A percentile compares a stretch with the other conserved stretches of the same genome.
These are phyloP conservation scores for Suillus subluteus DNA, from an alignment of 768 basidiomycete species.

Conservation along the genomic window DNA sequence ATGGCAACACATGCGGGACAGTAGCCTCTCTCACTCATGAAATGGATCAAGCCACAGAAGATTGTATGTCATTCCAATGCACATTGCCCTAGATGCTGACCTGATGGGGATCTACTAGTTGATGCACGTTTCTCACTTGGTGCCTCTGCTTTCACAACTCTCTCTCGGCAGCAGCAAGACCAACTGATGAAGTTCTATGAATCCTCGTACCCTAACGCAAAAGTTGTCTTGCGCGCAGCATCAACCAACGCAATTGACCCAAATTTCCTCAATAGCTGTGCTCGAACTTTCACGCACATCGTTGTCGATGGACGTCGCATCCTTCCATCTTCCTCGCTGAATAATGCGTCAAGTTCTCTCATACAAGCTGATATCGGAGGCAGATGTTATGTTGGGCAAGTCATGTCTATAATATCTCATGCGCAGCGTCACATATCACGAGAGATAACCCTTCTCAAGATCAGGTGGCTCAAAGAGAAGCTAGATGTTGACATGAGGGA, in stretches of 20 bases:
- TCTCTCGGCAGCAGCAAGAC: no score
- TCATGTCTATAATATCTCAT: neutral
- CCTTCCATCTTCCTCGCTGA: neutral
- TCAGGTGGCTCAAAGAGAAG: neutral
- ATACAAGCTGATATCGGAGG: neutral
- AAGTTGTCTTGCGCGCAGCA: no score
- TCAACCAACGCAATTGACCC: no score
- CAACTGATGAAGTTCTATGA: no score
- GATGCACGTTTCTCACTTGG: neutral
- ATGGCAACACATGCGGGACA: neutral
- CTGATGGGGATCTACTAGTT: neutral
- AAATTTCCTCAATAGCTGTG: no score
- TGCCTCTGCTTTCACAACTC: no score
- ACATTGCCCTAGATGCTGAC: no score
- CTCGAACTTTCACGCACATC: no score
- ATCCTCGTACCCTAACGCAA: no score
- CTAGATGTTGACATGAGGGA: neutral
- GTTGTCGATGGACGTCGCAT: no score
- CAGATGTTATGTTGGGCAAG: neutral
- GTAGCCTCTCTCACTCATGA: neutral
- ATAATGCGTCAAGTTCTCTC: neutral
- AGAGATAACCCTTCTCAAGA: neutral
- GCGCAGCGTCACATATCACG: neutral
- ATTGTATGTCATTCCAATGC: neutral
- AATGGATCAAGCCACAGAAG: neutral